Evolutionary conservation across 306 rosid species (phyloP), one percentile per base, ranked within the genome.

Genomic region (Cicer yamashitae): DNA sequence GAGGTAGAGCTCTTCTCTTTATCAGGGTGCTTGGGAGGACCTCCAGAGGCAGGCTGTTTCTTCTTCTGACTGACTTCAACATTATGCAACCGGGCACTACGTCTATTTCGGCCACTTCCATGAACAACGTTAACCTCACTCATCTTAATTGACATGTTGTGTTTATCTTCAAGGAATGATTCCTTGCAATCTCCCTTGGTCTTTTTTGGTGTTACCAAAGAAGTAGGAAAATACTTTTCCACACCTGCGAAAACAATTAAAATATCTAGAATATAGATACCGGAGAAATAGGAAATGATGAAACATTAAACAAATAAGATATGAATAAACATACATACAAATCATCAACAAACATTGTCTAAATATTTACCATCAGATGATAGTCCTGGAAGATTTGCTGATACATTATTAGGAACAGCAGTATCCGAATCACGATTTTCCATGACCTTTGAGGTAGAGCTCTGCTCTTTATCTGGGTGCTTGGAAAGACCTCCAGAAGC

Each of bases 11-110:
- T 71, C 57, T 59, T 46, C 22, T 59, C 37, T 76, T 63, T 67
- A 47, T 14, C 43, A 59, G 57, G 57, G 73, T 30, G 47, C 61
- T 81, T 78, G 17, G 7, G 39, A 59, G 54, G 15, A 78, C 50
- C 53, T 63, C 81, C 62, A 65, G 80, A 71, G 61, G 63, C 67
- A 3, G 62, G 60, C 37, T 30, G 37, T 30, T 30, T 30, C 37
- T 30, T 30, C 37, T 30, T 43, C 46, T 30, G 37, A 34, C 34
- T 1, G 60, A 17, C 34, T 18, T 34, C 6, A 34, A 34, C 6
- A 60, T 60, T 74, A 46, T 10, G 77, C 70, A 78, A 76, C 20
- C 67, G 75, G 15, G 56, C 69, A 53, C 76, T 48, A 58, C 38
- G 18, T 74, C 74, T 61, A 41, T 20, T 53, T 18, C 48, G 2